Evolutionary conservation across 164 flowering plant species (phyloP).

Genomic region (Cinnamomum micranthum): DNA sequence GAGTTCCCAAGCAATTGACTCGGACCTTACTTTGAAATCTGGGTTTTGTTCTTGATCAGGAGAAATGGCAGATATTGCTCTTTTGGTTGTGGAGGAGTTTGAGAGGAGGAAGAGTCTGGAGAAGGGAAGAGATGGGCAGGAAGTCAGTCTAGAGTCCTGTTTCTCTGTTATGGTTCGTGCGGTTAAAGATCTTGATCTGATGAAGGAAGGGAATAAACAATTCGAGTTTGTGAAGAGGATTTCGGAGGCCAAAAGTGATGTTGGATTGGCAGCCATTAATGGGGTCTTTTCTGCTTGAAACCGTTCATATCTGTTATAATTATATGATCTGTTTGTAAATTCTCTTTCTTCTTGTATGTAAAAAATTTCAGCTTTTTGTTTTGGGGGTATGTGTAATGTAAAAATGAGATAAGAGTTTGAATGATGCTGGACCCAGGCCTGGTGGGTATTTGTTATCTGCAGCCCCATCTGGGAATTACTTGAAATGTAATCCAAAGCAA

Average conservation of each 20-base stretch:
- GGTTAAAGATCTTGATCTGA: neutral
- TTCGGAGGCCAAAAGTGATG: neutral
- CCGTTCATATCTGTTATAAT: neutral
- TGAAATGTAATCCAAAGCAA: too few species aligned
- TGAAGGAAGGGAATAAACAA: neutral
- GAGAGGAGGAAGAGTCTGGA: constrained; percentile 1
- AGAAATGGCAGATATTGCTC: constrained; percentile 1
- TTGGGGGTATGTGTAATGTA: too few species aligned
- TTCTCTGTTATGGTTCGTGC: neutral
- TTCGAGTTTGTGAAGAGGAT: neutral
- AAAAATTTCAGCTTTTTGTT: neutral
- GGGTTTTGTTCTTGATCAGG: neutral
- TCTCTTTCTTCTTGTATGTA: too few species aligned
- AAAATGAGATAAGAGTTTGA: too few species aligned
- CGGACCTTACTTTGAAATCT: neutral
- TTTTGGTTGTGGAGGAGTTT: neutral
- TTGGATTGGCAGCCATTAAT: neutral
- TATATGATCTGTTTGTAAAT: neutral
- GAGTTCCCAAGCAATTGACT: neutral
- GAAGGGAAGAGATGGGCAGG: neutral
- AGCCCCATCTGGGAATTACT: too few species aligned
- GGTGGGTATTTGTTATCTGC: too few species aligned
- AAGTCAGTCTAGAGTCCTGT: neutral
- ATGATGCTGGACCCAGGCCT: too few species aligned
- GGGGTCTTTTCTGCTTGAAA: constrained; percentile 1